Conservation (phyloP, 2,329 filamentous ascomycete genomes). For the Arthrinium phaeospermum region DNA sequence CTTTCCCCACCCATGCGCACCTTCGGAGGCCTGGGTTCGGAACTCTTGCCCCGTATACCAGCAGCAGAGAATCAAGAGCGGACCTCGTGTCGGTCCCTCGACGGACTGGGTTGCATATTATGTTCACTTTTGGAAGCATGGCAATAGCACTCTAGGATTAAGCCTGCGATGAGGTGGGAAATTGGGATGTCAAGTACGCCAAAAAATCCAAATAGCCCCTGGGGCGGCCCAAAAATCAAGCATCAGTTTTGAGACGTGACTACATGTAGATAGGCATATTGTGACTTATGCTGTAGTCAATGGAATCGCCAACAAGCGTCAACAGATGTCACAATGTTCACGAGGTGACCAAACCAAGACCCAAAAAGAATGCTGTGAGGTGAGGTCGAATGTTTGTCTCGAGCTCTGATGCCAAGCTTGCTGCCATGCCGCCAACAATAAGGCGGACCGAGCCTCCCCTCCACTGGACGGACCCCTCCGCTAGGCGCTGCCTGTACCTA, state of each 20-base stretch:
- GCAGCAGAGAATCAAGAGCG: neutral
- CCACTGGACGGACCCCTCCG: neutral
- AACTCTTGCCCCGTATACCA: neutral
- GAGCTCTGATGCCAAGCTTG: neutral
- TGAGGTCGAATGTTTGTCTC: neutral
- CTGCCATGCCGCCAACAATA: neutral
- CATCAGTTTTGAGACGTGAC: neutral
- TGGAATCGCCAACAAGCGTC: neutral
- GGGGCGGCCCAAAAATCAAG: neutral
- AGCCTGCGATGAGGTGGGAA: constrained; percentile 15
- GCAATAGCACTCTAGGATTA: constrained; percentile 3
- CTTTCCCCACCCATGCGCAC: constrained; percentile 6
- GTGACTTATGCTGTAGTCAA: neutral
- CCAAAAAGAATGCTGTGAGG: neutral
- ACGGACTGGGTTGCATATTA: constrained; percentile 16
- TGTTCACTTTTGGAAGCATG: constrained; percentile 8
- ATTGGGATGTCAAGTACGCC: constrained; percentile 12
- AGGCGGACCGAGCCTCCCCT: constrained; percentile 1
- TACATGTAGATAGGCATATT: neutral
- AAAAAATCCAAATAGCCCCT: neutral
- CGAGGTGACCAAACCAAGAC: too few relatives aligned
- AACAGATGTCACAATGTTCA: neutral
- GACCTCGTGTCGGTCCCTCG: constrained; percentile 6
- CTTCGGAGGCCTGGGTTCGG: neutral
- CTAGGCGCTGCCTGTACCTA: neutral